Evolutionary conservation across 1,284 basidiomycete species (phyloP), one percentile per base, ranked within the genome.

Genomic region (Sanghuangporus baumii): DNA sequence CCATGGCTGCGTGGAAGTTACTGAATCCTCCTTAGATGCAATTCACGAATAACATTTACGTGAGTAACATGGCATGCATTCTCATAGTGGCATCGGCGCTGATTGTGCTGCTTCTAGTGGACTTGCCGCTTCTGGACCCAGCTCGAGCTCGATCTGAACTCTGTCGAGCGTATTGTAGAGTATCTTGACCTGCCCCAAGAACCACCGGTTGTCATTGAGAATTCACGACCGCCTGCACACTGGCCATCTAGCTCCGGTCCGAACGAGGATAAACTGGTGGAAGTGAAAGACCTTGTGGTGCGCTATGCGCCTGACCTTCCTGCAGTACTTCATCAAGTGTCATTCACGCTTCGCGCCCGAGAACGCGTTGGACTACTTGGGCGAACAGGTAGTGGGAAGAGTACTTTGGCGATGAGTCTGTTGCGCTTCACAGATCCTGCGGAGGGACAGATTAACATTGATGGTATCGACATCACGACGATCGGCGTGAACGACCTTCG

Each of bases 401-500:
- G 84, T 16, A 94, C 93, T 0, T 75, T 96, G 37, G 93, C 92
- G 0, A 93, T 92, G 85, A 88, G 87, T 65, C 77, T 98, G 26
- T 74, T 98, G 66, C 85, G 95, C 65, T 97, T 98, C 69, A 89
- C 88, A 7, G 95, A 98, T 69, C 94, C 94, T 0, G 78, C 83
- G 1, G 76, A 77, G 9, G 96, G 96, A 0, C 82, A 79, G 55
- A 95, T 98, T 65, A 60, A 88, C 59, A 86, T 97, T 50, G 94
- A 96, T 67, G 94, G 94, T 0, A 87, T 97, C 67, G 93, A 97
- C 72, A 93, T 97, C 63, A 87, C 89, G 0, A 86, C 78, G 5
- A 95, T 98, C 66, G 94, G 94, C 1, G 77, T 96, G 23, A 83
- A 93, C 70, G 93, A 96, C 73, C 72, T 97, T 60, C 83, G 94